Conservation (phyloP, 2,329 filamentous ascomycete genomes). For the Immersiporthe knoxdaviesiana region DNA sequence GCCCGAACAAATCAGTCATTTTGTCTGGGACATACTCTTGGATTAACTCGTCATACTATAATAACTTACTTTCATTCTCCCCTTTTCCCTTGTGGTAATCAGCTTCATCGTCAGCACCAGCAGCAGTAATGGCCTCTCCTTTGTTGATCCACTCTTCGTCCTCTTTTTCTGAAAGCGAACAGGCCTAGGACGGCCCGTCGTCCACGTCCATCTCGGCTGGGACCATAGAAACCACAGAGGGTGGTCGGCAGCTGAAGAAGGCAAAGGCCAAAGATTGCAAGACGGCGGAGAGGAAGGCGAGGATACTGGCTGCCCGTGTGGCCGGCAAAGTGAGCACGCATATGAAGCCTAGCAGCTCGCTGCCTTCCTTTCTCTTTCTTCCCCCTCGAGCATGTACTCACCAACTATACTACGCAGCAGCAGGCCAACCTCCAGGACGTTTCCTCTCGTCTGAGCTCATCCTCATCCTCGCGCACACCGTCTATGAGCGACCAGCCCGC, state of each 20-base stretch:
- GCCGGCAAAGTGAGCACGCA: not conserved
- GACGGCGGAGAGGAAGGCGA: not conserved
- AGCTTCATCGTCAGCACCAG: not conserved
- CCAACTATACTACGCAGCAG: not conserved
- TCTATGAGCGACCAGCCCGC: not conserved
- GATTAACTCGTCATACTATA: too few species aligned
- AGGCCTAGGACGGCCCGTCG: not conserved
- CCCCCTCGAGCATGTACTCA: not conserved
- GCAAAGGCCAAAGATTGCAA: not conserved
- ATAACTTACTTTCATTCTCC: not conserved
- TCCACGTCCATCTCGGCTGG: not conserved
- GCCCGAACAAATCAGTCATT: too few species aligned
- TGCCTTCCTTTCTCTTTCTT: not conserved
- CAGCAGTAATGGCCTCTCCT: not conserved
- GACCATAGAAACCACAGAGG: not conserved
- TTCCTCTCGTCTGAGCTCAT: not conserved
- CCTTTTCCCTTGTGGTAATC: not conserved
- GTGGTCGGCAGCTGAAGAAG: not conserved
- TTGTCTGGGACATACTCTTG: too few species aligned
- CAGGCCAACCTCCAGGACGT: not conserved
- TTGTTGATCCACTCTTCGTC: not conserved
- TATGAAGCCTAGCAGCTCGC: not conserved
- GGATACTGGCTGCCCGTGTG: not conserved
- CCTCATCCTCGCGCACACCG: not conserved
- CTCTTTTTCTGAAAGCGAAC: not conserved